Evolutionary conservation across 192 early-diverging fungal genomes (phyloP), one percentile per base, ranked within the genome.

Genomic region (Rhizophagus prolifer): DNA sequence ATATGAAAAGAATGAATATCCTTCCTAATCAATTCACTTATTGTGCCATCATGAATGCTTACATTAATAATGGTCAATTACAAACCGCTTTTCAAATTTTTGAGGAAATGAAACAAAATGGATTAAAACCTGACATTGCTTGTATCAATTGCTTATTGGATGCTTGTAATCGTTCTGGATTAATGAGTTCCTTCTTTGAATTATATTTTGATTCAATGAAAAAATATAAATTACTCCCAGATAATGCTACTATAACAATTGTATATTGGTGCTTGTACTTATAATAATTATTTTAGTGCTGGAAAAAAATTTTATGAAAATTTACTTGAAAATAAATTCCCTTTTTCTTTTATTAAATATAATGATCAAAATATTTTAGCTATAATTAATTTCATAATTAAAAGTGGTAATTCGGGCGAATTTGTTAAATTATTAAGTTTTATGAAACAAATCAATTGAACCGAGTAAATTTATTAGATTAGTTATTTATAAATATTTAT

Each of bases 131-230:
- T 31, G 75, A 76, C 28, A 23, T 44, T 3, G 26, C 65, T 46
- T 58, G 47, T 59, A 41, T 68, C 23, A 76, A 76, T 68, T 76
- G 75, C 67, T 59, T 76, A 23, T 69, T 76, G 75, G 64, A 76
- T 68, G 75, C 64, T 31, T 76, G 47, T 58, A 68, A 76, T 50
- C 63, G 75, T 14, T 19, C 21, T 25, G 62, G 75, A 41, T n/a
- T 16, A 26, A 30, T 68, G 16, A 50, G 38, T 41, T 28, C 2
- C 23, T 65, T 76, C 7, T 76, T 76, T 34, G 8, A 36, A 25
- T 68, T 76, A 9, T 76, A 76, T 44, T 36, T 4, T 25, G 54
- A 58, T n/a, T 46, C 67, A 66, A 44, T 13, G 3, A 30, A 16
- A 50, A 19, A 65, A 44, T 26, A 25, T 12, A 69, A 68, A 9